Conservation (phyloP, 2,329 filamentous ascomycete species). For the Aspergillus bombycis region DNA sequence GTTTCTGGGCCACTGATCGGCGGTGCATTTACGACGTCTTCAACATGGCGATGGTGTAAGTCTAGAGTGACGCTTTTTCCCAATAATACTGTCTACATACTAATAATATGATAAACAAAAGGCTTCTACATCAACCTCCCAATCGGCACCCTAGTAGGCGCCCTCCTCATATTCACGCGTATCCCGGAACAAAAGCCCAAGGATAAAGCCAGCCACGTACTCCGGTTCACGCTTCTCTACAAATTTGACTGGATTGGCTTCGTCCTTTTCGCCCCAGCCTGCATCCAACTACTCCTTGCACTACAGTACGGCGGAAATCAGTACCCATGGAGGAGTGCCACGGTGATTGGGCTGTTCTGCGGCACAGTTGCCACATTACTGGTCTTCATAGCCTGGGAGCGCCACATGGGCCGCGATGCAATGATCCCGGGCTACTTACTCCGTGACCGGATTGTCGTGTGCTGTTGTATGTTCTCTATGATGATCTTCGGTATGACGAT, state of each 20-base stretch:
- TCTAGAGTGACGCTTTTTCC: not conserved
- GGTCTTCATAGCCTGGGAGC: constrained; percentile 19
- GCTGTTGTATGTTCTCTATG: constrained; percentile 31
- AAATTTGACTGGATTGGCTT: constrained; percentile 57
- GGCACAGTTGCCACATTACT: constrained; percentile 17
- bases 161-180: constrained; percentile 29
- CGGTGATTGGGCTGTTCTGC: constrained; percentile 47
- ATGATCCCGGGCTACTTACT: constrained; percentile 19
- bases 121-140: constrained; percentile 59
- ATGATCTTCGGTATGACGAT: constrained; percentile 38
- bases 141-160: constrained; percentile 35
- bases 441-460: constrained; percentile 17
- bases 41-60: constrained; percentile 31
- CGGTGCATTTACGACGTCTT: constrained; percentile 44
- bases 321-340: constrained; percentile 52
- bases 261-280: constrained; percentile 54
- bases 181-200: constrained; percentile 15
- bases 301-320: constrained; percentile 61
- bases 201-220: not conserved
- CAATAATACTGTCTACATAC: not conserved
- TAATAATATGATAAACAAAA: constrained; percentile 26
- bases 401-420: constrained; percentile 14
- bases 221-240: constrained; percentile 15
- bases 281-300: constrained; percentile 59
- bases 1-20: constrained; percentile 45